A percentile compares a stretch with the other conserved stretches of the same genome.
Evolutionary conservation across 148 eudicot species (phyloP).

Genomic region (Vaccinium vitisidaea): DNA sequence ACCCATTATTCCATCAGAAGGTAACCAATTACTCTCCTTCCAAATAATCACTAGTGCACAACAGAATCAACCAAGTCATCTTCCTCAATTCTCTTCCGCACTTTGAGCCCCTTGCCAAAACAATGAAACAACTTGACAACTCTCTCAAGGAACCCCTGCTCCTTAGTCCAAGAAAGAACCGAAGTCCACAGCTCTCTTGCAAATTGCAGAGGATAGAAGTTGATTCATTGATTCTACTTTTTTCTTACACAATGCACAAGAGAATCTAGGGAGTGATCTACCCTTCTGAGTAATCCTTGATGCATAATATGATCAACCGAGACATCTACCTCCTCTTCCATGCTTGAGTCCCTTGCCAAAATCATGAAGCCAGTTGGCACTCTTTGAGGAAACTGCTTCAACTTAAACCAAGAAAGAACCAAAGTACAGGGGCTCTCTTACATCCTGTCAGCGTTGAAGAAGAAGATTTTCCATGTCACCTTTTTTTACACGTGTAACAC

Average conservation of each 20-base stretch:
- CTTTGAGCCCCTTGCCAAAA: slow-evolving; percentile 1
- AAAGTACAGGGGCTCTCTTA: background rate
- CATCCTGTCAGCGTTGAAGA: background rate
- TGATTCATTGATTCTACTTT: background rate
- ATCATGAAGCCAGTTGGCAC: background rate
- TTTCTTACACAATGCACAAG: background rate
- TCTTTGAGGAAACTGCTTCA: background rate
- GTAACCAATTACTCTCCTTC: background rate
- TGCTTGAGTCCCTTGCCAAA: background rate
- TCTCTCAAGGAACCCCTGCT: background rate
- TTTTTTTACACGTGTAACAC: background rate
- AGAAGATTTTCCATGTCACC: background rate
- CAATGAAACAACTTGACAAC: background rate
- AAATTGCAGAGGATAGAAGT: background rate
- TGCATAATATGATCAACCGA: background rate
- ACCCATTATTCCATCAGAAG: background rate
- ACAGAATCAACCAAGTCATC: background rate
- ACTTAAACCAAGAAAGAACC: slow-evolving; percentile 1
- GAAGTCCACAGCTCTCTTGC: background rate
- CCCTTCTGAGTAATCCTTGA: background rate
- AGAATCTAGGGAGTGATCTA: background rate
- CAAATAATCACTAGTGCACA: background rate
- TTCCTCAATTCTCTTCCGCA: background rate
- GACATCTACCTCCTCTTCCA: background rate
- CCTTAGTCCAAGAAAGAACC: background rate